These are phyloP conservation scores for Vitis hybrid DNA, from an alignment of 177 flowering plant genomes.

Conservation along the genomic window DNA sequence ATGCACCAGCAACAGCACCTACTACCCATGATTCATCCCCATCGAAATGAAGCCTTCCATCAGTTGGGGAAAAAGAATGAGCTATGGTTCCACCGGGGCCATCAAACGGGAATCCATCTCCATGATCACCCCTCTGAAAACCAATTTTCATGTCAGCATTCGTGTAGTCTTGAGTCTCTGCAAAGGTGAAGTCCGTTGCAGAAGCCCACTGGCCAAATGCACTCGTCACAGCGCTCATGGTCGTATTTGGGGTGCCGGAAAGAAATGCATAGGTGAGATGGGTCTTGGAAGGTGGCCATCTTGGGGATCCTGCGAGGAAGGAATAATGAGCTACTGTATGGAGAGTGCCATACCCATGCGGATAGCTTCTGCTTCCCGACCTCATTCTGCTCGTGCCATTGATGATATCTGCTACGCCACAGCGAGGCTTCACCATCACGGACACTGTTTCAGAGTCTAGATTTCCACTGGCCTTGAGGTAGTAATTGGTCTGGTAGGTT, in stretches of 20 bases:
- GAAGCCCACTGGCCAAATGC: constrained; percentile 25
- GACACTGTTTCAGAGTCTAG: constrained; percentile 9
- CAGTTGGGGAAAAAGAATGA: constrained; percentile 30
- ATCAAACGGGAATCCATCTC: constrained; percentile 33
- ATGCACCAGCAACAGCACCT: constrained; percentile 1
- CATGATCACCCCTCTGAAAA: constrained; percentile 23
- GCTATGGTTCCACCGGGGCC: constrained; percentile 37
- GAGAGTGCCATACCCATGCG: not conserved
- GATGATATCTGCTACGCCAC: constrained; percentile 18
- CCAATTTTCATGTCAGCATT: constrained; percentile 28
- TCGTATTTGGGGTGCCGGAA: not conserved
- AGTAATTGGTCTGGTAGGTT: constrained; percentile 36
- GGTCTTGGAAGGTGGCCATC: constrained; percentile 26
- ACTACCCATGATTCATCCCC: constrained; percentile 29
- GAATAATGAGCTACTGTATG: constrained; percentile 17
- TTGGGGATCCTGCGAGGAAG: constrained; percentile 16
- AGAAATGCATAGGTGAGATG: constrained; percentile 33
- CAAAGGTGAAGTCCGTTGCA: constrained; percentile 16
- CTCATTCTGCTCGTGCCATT: constrained; percentile 12
- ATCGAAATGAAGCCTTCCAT: constrained; percentile 39
- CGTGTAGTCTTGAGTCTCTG: not conserved
- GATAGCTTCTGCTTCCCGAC: not conserved
- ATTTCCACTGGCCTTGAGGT: constrained; percentile 30
- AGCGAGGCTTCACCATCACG: constrained; percentile 9
- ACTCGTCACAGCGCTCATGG: not conserved